Evolutionary conservation across 1,139 yeast genomes (phyloP).

Genomic region (Insectozyma bohioensis): DNA sequence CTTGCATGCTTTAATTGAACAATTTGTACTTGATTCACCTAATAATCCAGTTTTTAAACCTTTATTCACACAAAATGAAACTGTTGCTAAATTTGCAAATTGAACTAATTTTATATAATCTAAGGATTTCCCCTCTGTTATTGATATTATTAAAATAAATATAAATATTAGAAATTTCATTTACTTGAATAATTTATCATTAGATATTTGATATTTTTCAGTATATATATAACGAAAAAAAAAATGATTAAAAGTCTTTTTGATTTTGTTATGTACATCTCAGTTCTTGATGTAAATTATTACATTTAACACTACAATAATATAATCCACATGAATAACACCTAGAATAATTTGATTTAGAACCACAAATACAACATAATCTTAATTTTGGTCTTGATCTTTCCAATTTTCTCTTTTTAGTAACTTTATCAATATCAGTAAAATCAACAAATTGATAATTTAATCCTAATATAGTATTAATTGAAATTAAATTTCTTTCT

Average conservation of each 20-base stretch:
- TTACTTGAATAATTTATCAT: background rate
- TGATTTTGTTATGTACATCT: conserved; percentile 31
- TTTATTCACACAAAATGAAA: conserved; percentile 38
- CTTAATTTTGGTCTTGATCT: conserved; percentile 34
- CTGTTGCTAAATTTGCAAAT: conserved; percentile 36
- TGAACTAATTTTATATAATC: conserved; percentile 32
- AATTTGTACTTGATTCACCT: conserved; percentile 19
- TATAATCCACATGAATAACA: conserved; percentile 44
- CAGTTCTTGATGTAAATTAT: conserved; percentile 43
- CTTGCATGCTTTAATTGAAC: conserved; percentile 24
- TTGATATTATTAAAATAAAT: background rate
- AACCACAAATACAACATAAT: conserved; percentile 47
- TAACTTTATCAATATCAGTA: conserved; percentile 18
- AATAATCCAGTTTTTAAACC: conserved; percentile 30
- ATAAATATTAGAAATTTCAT: background rate
- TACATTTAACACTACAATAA: conserved; percentile 43
- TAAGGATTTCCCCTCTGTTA: conserved; percentile 1
- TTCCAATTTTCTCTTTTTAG: conserved; percentile 16
- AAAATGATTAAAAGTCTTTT: background rate
- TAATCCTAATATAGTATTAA: conserved; percentile 40
- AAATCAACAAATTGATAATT: conserved; percentile 45
- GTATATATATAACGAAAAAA: conserved; percentile 3
- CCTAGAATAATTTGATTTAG: conserved; percentile 37
- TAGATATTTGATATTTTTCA: too few relatives aligned
- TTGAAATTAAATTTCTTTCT: conserved; percentile 44